Evolutionary conservation across 345 rosid species (phyloP).

Genomic region (Corymbia maculata): DNA sequence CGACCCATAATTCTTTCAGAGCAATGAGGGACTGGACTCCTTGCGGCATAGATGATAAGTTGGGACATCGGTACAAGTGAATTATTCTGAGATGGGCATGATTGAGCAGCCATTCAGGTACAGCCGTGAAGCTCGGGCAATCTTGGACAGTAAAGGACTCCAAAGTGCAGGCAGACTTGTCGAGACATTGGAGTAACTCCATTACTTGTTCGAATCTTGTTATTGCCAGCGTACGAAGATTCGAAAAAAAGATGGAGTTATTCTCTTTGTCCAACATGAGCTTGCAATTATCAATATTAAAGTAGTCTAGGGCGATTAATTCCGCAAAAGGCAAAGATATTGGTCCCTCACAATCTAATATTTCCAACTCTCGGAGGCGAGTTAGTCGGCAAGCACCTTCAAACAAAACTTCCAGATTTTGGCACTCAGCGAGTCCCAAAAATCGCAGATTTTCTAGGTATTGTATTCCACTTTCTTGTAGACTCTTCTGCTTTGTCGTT

Average conservation of each 20-base stretch:
- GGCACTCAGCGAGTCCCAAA: accelerated
- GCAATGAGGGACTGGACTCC: neutral
- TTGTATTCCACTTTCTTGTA: neutral
- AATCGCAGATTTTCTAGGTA: accelerated
- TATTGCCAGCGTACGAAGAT: neutral
- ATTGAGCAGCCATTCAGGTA: neutral
- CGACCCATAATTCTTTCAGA: accelerated
- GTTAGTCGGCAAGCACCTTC: neutral
- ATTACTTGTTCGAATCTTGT: accelerated
- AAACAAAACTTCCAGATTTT: neutral
- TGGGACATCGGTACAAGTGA: accelerated
- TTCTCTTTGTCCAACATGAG: neutral
- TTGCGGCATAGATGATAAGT: neutral
- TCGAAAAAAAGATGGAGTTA: neutral
- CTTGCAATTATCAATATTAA: too few species aligned
- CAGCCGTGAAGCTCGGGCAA: accelerated
- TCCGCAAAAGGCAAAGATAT: neutral
- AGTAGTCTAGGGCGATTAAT: neutral
- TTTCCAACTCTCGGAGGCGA: accelerated
- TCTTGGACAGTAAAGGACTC: accelerated
- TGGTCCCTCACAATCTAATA: accelerated
- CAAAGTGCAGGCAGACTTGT: neutral
- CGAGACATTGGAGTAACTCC: neutral
- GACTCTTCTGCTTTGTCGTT: neutral
- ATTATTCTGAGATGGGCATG: accelerated